These are phyloP conservation scores for Trichophyton simii DNA, from an alignment of 2,329 filamentous ascomycete species.

Conservation along the genomic window DNA sequence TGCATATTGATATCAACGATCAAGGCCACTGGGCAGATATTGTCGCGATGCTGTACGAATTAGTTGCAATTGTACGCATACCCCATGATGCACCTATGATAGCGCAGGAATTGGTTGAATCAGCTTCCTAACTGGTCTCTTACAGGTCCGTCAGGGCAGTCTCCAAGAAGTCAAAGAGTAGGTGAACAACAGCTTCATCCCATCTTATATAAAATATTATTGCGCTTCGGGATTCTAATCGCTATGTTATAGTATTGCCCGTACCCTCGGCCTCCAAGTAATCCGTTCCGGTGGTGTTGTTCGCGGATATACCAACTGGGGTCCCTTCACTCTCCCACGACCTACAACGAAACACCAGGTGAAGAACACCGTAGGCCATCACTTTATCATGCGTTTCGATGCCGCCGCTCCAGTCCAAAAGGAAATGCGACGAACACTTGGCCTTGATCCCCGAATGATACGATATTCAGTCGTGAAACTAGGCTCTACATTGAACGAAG, in stretches of 20 bases:
- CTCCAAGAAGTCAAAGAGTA: conserved; percentile 92
- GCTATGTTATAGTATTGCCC: conserved; percentile 58
- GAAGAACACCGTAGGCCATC: conserved; percentile 73
- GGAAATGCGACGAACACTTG: conserved; percentile 60
- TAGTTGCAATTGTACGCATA: conserved; percentile 79
- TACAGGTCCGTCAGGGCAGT: conserved; percentile 80
- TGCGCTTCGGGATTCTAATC: conserved; percentile 6
- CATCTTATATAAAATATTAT: neutral
- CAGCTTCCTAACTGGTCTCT: neutral
- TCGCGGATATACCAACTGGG: conserved; percentile 91
- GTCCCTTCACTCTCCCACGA: conserved; percentile 73
- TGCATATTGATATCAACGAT: neutral
- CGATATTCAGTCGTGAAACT: conserved; percentile 77
- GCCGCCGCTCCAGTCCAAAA: conserved; percentile 60
- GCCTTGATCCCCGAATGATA: conserved; percentile 81
- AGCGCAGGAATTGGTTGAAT: neutral
- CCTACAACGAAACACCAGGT: conserved; percentile 69
- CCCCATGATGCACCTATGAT: neutral
- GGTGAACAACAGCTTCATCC: neutral
- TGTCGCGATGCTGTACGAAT: conserved; percentile 76
- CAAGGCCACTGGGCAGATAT: neutral
- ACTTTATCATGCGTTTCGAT: conserved; percentile 98
- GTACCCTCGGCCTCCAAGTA: conserved; percentile 69
- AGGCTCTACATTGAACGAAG: conserved; percentile 52
- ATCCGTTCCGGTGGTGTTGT: conserved; percentile 77